Conservation (phyloP, 1,284 basidiomycete genomes). For the Tylopilus sp. region DNA sequence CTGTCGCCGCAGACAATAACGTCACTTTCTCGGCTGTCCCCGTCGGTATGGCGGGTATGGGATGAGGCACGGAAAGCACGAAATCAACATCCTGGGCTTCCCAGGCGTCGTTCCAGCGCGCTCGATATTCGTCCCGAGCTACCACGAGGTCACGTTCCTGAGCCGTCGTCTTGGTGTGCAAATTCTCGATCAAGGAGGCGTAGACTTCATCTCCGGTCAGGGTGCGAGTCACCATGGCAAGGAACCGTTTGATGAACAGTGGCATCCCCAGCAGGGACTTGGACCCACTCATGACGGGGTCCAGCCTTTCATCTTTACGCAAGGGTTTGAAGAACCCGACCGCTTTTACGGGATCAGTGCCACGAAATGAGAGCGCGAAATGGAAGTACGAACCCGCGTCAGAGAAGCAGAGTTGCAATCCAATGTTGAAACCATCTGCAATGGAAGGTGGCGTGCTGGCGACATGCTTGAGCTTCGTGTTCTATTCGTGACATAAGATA, state of each 20-base stretch:
- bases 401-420: conserved; percentile 62
- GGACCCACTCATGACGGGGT: conserved; percentile 50
- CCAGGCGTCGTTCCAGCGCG: conserved; percentile 70
- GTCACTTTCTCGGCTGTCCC: conserved; percentile 67
- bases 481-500: not conserved
- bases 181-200: conserved; percentile 61
- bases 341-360: conserved; percentile 43
- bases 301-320: conserved; percentile 53
- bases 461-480: not conserved
- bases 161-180: conserved; percentile 64
- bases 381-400: conserved; percentile 57
- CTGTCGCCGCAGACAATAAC: conserved; percentile 58
- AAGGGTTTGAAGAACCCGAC: conserved; percentile 51
- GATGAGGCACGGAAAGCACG: conserved; percentile 71
- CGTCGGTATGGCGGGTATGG: conserved; percentile 73
- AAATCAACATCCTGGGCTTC: conserved; percentile 74
- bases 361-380: not conserved
- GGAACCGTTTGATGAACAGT: conserved; percentile 57
- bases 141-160: conserved; percentile 70
- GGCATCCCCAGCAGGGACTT: conserved; percentile 57
- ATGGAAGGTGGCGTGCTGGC: conserved; percentile 59
- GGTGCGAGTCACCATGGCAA: conserved; percentile 54
- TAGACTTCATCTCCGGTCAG: conserved; percentile 60
- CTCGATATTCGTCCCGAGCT: conserved; percentile 63
- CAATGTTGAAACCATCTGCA: conserved; percentile 56